A percentile compares a stretch with the other conserved stretches of the same genome.
Evolutionary conservation across 352 stramenopile genomes (phyloP).

Genomic region (Globisporangium uncinulatum): DNA sequence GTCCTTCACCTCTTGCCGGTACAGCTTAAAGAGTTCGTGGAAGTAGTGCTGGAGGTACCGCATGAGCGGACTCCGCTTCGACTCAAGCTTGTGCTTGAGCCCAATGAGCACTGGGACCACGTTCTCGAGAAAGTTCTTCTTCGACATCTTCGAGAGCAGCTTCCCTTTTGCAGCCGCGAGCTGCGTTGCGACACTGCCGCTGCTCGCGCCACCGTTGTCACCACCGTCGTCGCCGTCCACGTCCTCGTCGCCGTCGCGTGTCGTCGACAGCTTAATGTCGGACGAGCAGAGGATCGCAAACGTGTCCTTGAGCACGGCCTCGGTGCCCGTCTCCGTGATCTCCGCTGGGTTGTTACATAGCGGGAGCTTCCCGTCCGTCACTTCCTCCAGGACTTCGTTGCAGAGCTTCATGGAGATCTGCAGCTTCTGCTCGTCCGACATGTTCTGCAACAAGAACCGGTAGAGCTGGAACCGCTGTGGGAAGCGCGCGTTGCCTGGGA

Average conservation of each 20-base stretch:
- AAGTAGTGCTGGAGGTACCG: constrained; percentile 94
- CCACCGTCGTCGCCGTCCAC: constrained; percentile 60
- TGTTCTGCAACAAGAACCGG: constrained; percentile 91
- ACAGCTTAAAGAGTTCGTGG: constrained; percentile 91
- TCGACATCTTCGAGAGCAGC: constrained; percentile 93
- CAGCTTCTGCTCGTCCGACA: constrained; percentile 96
- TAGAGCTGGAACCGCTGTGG: constrained; percentile 89
- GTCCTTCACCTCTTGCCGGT: constrained; percentile 91
- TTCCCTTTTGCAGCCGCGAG: constrained; percentile 89
- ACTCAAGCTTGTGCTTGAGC: constrained; percentile 94
- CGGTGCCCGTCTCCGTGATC: constrained; percentile 79
- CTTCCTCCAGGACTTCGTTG: constrained; percentile 91
- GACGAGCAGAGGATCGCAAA: constrained; percentile 84
- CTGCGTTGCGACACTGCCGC: constrained; percentile 46
- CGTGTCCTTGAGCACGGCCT: constrained; percentile 85
- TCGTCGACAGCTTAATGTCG: constrained; percentile 78
- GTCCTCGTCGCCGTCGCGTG: constrained; percentile 51
- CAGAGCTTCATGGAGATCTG: constrained; percentile 93
- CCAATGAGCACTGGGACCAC: constrained; percentile 95
- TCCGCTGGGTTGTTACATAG: constrained; percentile 70
- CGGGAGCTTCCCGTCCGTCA: constrained; percentile 72
- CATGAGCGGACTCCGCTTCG: constrained; percentile 91
- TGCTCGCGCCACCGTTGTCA: constrained; percentile 36
- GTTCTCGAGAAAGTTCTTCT: constrained; percentile 97
- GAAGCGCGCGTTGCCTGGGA: constrained; percentile 52